These are phyloP conservation scores for Coemansia sp. DNA, from an alignment of 192 early-diverging fungal species.

Conservation along the genomic window DNA sequence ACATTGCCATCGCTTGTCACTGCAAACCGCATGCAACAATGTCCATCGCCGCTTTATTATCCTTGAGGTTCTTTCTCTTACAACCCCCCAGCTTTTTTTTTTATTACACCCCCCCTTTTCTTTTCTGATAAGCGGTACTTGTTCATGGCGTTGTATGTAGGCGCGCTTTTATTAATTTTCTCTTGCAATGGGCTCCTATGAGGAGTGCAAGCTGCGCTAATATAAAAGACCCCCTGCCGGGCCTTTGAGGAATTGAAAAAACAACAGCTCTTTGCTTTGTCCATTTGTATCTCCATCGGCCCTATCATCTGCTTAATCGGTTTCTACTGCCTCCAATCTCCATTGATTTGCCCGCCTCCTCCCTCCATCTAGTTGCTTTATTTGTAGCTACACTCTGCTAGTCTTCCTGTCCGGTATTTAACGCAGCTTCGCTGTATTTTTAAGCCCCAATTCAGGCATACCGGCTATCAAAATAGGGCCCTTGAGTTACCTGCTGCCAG, in stretches of 20 bases:
- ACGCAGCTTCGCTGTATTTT: too few species aligned
- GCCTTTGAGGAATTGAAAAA: not conserved
- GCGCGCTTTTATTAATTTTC: constrained; percentile 27
- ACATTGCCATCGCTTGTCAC: constrained; percentile 19
- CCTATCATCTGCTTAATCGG: constrained; percentile 7
- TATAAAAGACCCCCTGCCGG: constrained; percentile 5
- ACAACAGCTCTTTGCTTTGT: constrained; percentile 3
- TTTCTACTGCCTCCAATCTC: not conserved
- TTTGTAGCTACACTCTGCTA: too few species aligned
- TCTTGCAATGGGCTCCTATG: constrained; percentile 9
- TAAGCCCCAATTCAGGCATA: too few species aligned
- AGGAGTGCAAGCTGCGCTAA: constrained; percentile 5
- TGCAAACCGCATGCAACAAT: constrained; percentile 41
- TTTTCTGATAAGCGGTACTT: constrained; percentile 8
- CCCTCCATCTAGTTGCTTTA: too few species aligned
- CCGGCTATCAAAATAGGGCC: too few species aligned
- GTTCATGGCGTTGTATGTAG: constrained; percentile 12
- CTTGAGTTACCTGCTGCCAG: not conserved
- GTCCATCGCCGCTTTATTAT: constrained; percentile 35
- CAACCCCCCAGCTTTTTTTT: constrained; percentile 3
- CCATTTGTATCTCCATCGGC: not conserved
- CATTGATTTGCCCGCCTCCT: too few species aligned
- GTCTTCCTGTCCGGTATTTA: too few species aligned
- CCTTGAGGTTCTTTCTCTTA: constrained; percentile 14
- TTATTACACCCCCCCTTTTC: constrained; percentile 6